These are phyloP conservation scores for Ophiostoma piceae DNA, from an alignment of 2,329 filamentous ascomycete genomes.

Conservation along the genomic window DNA sequence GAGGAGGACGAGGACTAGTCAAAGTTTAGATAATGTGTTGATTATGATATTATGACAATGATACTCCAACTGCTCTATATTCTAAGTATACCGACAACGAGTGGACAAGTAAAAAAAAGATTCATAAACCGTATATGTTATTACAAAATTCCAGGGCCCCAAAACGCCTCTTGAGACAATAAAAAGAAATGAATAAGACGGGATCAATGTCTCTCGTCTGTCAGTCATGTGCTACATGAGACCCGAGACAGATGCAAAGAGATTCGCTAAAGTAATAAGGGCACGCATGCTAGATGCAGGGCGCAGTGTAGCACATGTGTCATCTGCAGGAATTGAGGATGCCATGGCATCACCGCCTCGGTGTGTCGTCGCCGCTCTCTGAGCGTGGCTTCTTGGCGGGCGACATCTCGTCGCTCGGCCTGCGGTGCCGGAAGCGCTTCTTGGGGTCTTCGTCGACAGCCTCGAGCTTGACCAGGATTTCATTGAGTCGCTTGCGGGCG, in stretches of 20 bases:
- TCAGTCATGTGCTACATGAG: neutral
- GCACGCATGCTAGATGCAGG: neutral
- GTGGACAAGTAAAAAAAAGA: neutral
- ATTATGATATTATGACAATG: neutral
- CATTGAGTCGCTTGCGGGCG: slow-evolving; percentile 47
- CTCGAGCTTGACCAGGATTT: slow-evolving; percentile 44
- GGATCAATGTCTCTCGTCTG: neutral
- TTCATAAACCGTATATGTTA: neutral
- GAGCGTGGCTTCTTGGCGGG: slow-evolving; percentile 43
- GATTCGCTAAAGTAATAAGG: neutral
- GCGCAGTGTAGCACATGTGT: neutral
- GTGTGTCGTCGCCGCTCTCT: slow-evolving; percentile 24
- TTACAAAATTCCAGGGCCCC: neutral
- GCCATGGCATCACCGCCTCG: neutral
- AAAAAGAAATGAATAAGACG: neutral
- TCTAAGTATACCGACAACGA: neutral
- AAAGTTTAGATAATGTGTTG: neutral
- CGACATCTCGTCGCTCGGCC: slow-evolving; percentile 40
- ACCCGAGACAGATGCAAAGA: neutral
- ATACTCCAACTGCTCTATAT: neutral
- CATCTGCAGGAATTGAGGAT: neutral
- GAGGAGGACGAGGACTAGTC: slow-evolving; percentile 23
- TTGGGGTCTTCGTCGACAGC: slow-evolving; percentile 29
- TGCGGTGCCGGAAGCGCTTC: slow-evolving; percentile 34
- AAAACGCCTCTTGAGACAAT: neutral